Base-by-base conservation (phyloP, 2,329 filamentous ascomycete genomes). In the Coniochaeta sp. region DNA sequence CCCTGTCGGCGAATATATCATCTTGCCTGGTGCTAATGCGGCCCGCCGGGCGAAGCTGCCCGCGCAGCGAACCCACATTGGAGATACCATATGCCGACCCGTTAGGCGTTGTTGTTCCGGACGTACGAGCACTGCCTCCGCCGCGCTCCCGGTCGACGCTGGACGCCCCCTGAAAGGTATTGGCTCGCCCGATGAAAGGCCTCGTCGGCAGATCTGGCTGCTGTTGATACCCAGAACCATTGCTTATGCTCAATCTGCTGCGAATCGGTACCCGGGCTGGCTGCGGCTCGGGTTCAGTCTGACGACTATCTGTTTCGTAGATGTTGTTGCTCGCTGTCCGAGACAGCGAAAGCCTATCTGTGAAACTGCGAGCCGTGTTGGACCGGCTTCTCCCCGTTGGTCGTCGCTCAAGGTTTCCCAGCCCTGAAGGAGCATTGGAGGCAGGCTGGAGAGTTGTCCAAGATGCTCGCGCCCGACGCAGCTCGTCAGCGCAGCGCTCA, bases 401-500 rank as follows among this genome's bases (percentile, higher is more conserved):
- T 40, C 24, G 59, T 50, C 6, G 60, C 61, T 60, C 59, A 57
- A 28, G 58, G 36, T 59, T 38, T 57, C 59, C 24, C 66, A 38
- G 28, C 60, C 58, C 7, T 24, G 22, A 52, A 58, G 61, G 58
- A n/a, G 63, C 64, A 17, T 62, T 60, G 3, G 67, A 63, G 2
- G 69, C 63, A 4, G 67, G 59, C 1, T 66, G 62, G 24, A 67
- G 69, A 28, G 64, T 74, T 8, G 69, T 68, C 78, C 81, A 82
- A 61, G 74, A 73, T 61, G 79, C 75, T 57, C 79, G 77, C 28
- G 79, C 77, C 33, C 81, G 79, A 4, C 82, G 78, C 59, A 98
- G 83, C 65, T 96, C 89, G 66, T 97, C 93, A 59, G 89, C 85
- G 71, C 91, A 96, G 62, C 89, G 88, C 72, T 98, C 93, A 72